Percentiles rank a stretch among this genome's conserved stretches.
phyloP scores from a whole-genome alignment of 352 stramenopile species.

The Thalassiosira livingstoniorum region DNA sequence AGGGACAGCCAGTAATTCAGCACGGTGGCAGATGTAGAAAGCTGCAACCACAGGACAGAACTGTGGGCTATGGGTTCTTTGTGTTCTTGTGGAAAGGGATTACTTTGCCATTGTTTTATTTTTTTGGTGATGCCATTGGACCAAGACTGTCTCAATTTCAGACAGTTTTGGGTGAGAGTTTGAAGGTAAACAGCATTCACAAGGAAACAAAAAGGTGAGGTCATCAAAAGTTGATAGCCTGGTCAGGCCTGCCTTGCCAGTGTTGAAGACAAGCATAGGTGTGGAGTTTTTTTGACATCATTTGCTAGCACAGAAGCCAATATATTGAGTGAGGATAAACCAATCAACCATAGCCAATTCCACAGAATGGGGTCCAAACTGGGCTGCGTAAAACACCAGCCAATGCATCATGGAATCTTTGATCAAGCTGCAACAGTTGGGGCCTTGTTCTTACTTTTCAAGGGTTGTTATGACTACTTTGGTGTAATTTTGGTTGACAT shows the following conservation, averaged over 20 bases:
- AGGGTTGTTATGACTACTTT: too few relatives aligned
- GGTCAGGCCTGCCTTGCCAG: background rate
- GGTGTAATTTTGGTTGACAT: too few relatives aligned
- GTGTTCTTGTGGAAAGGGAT: conserved; percentile 16
- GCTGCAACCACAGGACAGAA: too few relatives aligned
- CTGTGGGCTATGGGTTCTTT: too few relatives aligned
- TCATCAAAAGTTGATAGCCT: conserved; percentile 18
- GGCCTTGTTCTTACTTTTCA: conserved; percentile 25
- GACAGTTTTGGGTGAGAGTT: background rate
- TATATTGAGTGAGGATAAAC: conserved; percentile 14
- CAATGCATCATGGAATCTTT: conserved; percentile 15
- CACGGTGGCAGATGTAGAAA: background rate
- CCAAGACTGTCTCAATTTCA: background rate
- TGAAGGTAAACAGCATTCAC: background rate
- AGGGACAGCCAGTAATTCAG: background rate
- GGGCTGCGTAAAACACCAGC: background rate
- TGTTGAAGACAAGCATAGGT: background rate
- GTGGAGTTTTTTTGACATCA: conserved; percentile 18
- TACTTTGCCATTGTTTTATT: conserved; percentile 28
- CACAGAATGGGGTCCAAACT: background rate
- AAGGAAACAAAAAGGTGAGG: background rate
- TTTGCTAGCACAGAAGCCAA: conserved; percentile 3
- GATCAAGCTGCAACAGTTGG: conserved; percentile 23
- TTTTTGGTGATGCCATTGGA: conserved; percentile 22
- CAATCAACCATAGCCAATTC: conserved; percentile 19